These are phyloP conservation scores for Podospora tetraspora DNA, from an alignment of 495 filamentous ascomycete species.

Conservation along the genomic window DNA sequence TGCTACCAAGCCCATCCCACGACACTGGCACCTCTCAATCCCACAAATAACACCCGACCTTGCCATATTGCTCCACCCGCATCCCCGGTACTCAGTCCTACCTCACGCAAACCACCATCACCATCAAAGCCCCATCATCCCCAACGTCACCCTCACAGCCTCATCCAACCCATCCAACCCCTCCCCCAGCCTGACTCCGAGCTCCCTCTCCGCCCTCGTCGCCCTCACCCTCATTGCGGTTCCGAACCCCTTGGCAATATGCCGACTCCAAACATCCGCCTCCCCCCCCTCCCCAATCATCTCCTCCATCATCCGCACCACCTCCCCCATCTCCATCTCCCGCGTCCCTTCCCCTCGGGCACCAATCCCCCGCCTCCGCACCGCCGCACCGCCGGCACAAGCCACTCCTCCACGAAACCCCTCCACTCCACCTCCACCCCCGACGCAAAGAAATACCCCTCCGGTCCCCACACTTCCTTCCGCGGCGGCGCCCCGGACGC, in stretches of 20 bases:
- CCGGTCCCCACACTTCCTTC: conserved; percentile 8
- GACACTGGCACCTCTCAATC: neutral
- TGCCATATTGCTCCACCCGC: neutral
- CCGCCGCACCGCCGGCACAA: conserved; percentile 6
- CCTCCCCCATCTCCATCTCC: conserved; percentile 2
- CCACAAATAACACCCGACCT: neutral
- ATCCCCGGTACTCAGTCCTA: neutral
- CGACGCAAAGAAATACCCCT: conserved; percentile 11
- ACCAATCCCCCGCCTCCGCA: neutral
- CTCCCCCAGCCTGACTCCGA: neutral
- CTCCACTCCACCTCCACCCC: conserved; percentile 6
- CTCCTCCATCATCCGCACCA: conserved; percentile 4
- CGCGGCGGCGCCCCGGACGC: neutral
- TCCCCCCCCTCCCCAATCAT: neutral
- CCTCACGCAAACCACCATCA: neutral
- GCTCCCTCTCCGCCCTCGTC: conserved; percentile 1
- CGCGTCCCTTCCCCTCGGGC: neutral
- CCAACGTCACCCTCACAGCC: conserved; percentile 1
- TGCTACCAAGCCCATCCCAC: neutral
- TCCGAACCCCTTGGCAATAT: conserved; percentile 19
- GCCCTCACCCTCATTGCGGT: conserved; percentile 8
- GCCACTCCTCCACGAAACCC: conserved; percentile 2
- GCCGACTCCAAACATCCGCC: conserved; percentile 6
- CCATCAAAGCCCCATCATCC: neutral
- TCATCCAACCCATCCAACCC: conserved; percentile 2